Conservation (phyloP, 208 protist genomes). For the Leishmania mexicana region DNA sequence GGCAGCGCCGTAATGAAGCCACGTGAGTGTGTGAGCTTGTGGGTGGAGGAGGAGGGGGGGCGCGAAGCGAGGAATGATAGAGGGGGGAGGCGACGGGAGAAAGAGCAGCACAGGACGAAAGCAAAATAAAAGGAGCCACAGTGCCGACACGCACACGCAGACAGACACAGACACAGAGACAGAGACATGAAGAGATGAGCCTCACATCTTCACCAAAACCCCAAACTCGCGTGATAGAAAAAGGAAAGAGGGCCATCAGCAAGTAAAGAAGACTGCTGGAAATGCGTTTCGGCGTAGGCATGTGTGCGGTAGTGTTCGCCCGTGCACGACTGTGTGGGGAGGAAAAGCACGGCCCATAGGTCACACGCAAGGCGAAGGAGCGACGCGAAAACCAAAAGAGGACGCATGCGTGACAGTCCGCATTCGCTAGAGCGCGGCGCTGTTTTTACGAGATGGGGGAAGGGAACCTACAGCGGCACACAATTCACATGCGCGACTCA, state of each 20-base stretch:
- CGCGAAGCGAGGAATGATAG: not conserved
- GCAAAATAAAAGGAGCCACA: not conserved
- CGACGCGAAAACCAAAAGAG: not conserved
- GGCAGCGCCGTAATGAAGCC: not conserved
- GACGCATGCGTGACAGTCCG: not conserved
- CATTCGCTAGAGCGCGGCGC: not conserved
- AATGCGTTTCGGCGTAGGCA: not conserved
- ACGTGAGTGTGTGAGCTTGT: not conserved
- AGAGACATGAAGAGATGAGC: not conserved
- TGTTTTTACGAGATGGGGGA: not conserved
- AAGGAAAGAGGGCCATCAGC: not conserved
- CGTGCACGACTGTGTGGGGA: not conserved
- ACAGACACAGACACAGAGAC: not conserved
- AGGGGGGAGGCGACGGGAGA: not conserved
- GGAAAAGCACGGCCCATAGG: not conserved
- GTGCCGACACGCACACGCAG: not conserved
- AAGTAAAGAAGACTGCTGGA: not conserved
- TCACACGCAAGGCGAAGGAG: not conserved
- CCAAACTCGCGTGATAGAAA: not conserved
- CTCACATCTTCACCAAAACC: not conserved
- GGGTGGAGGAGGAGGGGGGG: not conserved
- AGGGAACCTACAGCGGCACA: too few relatives aligned
- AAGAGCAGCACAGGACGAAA: not conserved
- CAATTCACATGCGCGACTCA: conserved; percentile 6
- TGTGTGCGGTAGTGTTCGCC: not conserved